Percentiles rank a stretch among this genome's conserved stretches.
These are phyloP conservation scores for Mycosphaerelloides madeirae DNA, from an alignment of 2,329 filamentous ascomycete genomes.

Conservation along the genomic window DNA sequence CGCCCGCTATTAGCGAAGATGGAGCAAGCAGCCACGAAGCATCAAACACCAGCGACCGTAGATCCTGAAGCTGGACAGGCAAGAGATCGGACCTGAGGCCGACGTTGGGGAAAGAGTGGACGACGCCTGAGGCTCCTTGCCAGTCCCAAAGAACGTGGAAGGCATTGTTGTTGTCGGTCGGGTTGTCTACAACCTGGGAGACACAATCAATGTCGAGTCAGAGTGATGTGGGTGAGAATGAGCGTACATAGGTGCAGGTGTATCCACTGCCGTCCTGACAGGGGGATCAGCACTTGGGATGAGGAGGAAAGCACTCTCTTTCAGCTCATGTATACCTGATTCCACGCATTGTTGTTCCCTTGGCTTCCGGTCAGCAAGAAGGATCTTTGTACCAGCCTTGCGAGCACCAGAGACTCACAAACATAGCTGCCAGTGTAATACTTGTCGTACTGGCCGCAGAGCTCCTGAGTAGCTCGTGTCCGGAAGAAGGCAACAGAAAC, in stretches of 20 bases:
- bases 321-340: neutral
- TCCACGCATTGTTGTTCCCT: conserved; percentile 19
- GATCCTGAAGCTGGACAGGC: conserved; percentile 8
- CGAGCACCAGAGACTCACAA: neutral
- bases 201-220: neutral
- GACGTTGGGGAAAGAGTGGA: conserved; percentile 15
- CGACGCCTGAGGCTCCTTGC: conserved; percentile 9
- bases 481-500: too few species aligned
- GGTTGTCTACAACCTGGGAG: neutral
- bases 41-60: conserved; percentile 9
- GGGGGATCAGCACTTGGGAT: too few species aligned
- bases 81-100: conserved; percentile 12
- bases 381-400: neutral
- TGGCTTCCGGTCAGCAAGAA: conserved; percentile 1
- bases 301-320: too few species aligned
- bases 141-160: conserved; percentile 15
- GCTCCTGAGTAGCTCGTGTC: neutral
- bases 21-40: conserved; percentile 15
- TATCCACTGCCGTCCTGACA: conserved; percentile 6
- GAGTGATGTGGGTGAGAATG: conserved; percentile 2
- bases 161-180: neutral
- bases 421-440: neutral
- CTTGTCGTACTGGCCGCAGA: neutral
- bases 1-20: conserved; percentile 6
- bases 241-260: conserved; percentile 13